Evolutionary conservation across 768 basidiomycete species (phyloP), one percentile per base, ranked within the genome.

Genomic region (Sporobolomyces phaffii): DNA sequence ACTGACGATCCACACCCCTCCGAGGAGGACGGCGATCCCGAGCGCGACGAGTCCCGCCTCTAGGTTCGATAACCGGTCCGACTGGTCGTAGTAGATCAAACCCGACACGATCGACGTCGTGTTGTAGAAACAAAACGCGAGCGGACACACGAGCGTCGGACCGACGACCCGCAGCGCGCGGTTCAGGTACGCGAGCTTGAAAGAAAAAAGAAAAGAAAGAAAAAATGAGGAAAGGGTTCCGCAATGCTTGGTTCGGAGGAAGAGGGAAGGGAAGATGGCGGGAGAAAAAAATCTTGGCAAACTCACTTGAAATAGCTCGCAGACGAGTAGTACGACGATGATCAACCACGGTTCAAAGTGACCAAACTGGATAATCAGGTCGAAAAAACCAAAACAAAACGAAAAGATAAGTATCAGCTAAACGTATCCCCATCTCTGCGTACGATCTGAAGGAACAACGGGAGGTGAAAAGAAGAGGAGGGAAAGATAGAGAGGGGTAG

Each of bases 71-170:
- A 97, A 86, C 28, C 85, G 80, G 22, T 84, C 82, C 74, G 90
- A 84, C 75, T 97, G 91, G 76, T 92, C 81, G 76, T 89, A 96
- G 77, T 92, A 96, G 49, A 93, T 75, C 59, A 94, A 81, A 7
- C 89, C 88, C 71, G 91, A 92, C 63, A 91, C 81, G 76, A 97
- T 94, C 28, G 89, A 90, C 3, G 90, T 90, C 18, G 93, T 77
- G 76, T 94, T 97, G 79, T 94, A 97, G 77, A 91, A 90, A 77
- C 91, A 94, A 79, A 94, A 97, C 8, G 91, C 91, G 75, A 90
- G 29, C 59, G 65, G 74, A 56, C 60, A 64, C n/a, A 77, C 44
- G 71, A 73, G 66, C 43, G 64, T 65, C 2, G 91, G 91, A 75
- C 89, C 86, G 14, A 88, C 90, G 40, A 92, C 80, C 28, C 87